A percentile compares a stretch with the other conserved stretches of the same genome.
These are phyloP conservation scores for Farysia itapuensis DNA, from an alignment of 1,284 basidiomycete species.

Conservation along the genomic window DNA sequence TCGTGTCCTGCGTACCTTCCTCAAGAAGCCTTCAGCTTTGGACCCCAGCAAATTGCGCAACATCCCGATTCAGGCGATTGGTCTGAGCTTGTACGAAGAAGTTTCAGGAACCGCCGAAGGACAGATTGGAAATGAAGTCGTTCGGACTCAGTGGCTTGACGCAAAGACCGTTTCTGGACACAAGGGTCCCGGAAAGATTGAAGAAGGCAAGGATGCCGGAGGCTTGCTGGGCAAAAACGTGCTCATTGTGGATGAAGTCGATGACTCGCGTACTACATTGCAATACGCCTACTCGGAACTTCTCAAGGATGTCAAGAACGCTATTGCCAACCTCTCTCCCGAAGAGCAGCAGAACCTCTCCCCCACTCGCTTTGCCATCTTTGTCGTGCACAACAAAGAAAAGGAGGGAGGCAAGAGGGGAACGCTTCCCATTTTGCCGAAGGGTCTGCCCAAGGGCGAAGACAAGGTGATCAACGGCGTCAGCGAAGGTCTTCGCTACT, in stretches of 20 bases:
- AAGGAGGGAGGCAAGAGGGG: slow-evolving; percentile 53
- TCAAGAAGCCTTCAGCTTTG: slow-evolving; percentile 48
- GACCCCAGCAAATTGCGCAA: slow-evolving; percentile 54
- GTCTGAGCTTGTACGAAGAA: slow-evolving; percentile 58
- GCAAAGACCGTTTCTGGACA: slow-evolving; percentile 36
- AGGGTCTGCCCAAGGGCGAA: slow-evolving; percentile 23
- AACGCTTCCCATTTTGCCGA: slow-evolving; percentile 48
- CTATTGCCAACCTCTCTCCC: slow-evolving; percentile 39
- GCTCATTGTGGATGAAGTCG: slow-evolving; percentile 59
- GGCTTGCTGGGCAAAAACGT: slow-evolving; percentile 59
- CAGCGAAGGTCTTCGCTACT: slow-evolving; percentile 56
- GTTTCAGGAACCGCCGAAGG: slow-evolving; percentile 47
- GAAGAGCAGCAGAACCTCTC: slow-evolving; percentile 47
- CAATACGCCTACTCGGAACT: slow-evolving; percentile 59
- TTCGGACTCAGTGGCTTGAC: slow-evolving; percentile 59
- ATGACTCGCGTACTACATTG: slow-evolving; percentile 57
- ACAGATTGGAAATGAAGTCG: slow-evolving; percentile 55
- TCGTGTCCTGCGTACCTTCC: slow-evolving; percentile 57
- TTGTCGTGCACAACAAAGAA: slow-evolving; percentile 59
- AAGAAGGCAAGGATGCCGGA: slow-evolving; percentile 48
- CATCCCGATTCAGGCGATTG: slow-evolving; percentile 59
- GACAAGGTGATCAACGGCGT: slow-evolving; percentile 49
- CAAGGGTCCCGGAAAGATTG: slow-evolving; percentile 31
- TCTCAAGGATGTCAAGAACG: slow-evolving; percentile 51
- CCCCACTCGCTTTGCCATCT: slow-evolving; percentile 58